Base-by-base conservation (phyloP, 805 yeast species). In the Saccharomycopsis olivae region DNA sequence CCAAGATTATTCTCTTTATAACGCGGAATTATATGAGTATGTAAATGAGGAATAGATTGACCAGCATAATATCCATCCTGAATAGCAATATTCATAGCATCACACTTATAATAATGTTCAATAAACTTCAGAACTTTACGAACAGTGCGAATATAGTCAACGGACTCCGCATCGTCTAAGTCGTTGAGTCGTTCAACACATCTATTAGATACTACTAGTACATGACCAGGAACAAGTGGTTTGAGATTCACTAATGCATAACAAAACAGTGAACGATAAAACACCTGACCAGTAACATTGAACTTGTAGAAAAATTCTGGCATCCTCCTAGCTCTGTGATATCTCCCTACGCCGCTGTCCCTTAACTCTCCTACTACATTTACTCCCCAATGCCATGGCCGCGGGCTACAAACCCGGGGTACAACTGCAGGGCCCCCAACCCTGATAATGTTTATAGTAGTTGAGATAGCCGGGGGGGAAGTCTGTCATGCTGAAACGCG, bases 11-110 rank as follows among this genome's bases (percentile, higher is more conserved):
- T 57, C 10, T 57, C 48, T 37, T 64, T 66, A 55, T 69, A 76
- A 30, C 99, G 68, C 5, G 99, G 99, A 16, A 92, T 87, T 15
- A 92, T 61, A 56, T 92, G 99, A 16, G 95, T 81, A 57, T 92
- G 98, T 21, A 89, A 68, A 59, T 92, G 98, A 4, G 96, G 95
- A 2, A 92, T 78, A n/a, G 88, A 74, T 56, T 92, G 98, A 3
- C 98, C 98, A 1, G 96, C 89, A 36, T 86, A 86, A 0, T 87
- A 83, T 0, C 98, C 98, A 56, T 92, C 99, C 57, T 92, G 99
- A 44, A 94, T 85, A 9, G 96, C 89, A 29, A 92, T 69, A 54
- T 94, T 94, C 44, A 87, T 54, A 1, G 95, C 67, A 50, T 88
- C 94, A 2, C 96, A 94, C 27, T 76, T 68, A 56, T 78, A 92